phyloP scores from a whole-genome alignment of 2,329 filamentous ascomycete species.

The Phyllosticta ampelicida region DNA sequence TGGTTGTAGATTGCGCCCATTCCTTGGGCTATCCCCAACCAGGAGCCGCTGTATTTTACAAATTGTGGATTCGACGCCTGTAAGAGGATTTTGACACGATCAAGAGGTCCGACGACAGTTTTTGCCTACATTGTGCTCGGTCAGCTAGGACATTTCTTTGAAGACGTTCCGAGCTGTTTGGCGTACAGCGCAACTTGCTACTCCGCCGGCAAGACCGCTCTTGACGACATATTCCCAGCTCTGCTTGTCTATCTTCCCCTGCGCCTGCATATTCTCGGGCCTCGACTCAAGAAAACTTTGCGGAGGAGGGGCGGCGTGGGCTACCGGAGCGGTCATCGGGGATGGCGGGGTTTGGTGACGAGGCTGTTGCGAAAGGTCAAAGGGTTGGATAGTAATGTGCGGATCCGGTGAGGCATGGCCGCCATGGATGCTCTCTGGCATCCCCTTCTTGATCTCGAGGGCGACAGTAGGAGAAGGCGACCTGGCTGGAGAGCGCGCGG shows the following conservation, averaged over 20 bases:
- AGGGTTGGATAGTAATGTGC: constrained; percentile 1
- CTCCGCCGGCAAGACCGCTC: constrained; percentile 74
- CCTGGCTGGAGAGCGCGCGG: constrained; percentile 1
- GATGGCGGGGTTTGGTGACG: constrained; percentile 19
- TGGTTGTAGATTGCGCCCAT: constrained; percentile 71
- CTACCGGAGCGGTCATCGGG: constrained; percentile 16
- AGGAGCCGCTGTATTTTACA: constrained; percentile 81
- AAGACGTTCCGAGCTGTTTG: neutral
- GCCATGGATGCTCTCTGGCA: constrained; percentile 26
- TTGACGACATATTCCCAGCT: constrained; percentile 75
- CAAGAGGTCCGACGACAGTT: constrained; percentile 87
- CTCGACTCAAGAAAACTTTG: neutral
- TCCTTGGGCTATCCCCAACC: constrained; percentile 71
- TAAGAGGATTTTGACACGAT: constrained; percentile 97
- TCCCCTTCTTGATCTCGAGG: constrained; percentile 18
- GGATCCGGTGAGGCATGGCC: constrained; percentile 21
- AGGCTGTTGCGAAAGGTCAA: neutral
- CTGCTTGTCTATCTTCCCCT: constrained; percentile 50
- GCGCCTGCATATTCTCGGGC: constrained; percentile 10
- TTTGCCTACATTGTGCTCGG: constrained; percentile 55
- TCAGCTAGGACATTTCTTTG: neutral
- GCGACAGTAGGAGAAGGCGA: neutral
- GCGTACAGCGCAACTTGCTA: constrained; percentile 85
- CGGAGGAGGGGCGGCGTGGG: constrained; percentile 14
- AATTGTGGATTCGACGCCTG: constrained; percentile 92